Evolutionary conservation across 2,329 filamentous ascomycete genomes (phyloP).

Genomic region (Piedraia hortae): DNA sequence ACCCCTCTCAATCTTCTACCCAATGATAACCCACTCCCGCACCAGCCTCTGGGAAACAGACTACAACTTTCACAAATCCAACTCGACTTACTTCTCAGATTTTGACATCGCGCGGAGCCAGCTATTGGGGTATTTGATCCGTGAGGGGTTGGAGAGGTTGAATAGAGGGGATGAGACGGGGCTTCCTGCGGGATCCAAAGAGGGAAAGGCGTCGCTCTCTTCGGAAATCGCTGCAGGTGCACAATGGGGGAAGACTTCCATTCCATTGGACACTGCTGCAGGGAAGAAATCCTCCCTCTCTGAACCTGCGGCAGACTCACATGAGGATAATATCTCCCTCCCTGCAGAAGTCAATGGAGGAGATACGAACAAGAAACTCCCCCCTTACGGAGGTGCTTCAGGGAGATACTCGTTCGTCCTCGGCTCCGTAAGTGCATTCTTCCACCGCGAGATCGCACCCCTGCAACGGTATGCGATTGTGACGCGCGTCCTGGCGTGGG

Average conservation of each 20-base stretch:
- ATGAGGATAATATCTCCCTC: no score
- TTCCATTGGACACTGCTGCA: no score
- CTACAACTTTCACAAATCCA: constrained; percentile 63
- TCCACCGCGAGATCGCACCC: constrained; percentile 20
- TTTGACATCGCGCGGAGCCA: constrained; percentile 63
- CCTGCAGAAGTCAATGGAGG: no score
- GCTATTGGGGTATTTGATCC: constrained; percentile 32
- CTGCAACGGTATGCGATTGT: constrained; percentile 21
- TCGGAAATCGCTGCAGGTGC: no score
- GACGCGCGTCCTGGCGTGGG: constrained; percentile 21
- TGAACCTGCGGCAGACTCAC: no score
- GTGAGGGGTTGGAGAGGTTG: constrained; percentile 16
- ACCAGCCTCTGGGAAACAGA: constrained; percentile 54
- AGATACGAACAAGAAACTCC: constrained; percentile 7
- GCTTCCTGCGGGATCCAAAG: constrained; percentile 8
- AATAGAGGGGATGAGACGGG: constrained; percentile 12
- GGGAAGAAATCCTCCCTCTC: no score
- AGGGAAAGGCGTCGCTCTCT: no score
- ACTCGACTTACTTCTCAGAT: constrained; percentile 67
- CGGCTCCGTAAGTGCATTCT: constrained; percentile 20
- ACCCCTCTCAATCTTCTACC: constrained; percentile 42
- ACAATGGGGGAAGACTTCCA: no score
- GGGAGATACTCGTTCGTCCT: constrained; percentile 17
- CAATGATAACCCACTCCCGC: constrained; percentile 37
- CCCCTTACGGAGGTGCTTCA: no score